phyloP scores from a whole-genome alignment of 805 yeast species.

The Hanseniaspora guilliermondii region DNA sequence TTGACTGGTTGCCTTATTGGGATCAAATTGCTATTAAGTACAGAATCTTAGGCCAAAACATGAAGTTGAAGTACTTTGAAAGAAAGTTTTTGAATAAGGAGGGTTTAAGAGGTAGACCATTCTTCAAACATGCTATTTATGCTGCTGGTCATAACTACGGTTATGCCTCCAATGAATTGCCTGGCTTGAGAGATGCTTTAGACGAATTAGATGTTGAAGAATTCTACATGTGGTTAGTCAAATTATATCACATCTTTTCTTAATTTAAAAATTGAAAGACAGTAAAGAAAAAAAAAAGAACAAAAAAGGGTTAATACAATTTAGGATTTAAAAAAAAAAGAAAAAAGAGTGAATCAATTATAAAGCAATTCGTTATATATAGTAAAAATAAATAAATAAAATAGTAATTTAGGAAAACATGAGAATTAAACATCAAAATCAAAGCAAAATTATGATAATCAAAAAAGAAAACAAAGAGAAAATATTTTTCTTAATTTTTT shows the following conservation, averaged over 20 bases:
- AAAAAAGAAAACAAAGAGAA: neutral
- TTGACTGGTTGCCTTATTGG: constrained; percentile 26
- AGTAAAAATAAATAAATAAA: neutral
- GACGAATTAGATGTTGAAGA: constrained; percentile 35
- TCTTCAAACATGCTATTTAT: constrained; percentile 44
- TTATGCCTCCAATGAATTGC: constrained; percentile 41
- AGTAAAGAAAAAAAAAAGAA: neutral
- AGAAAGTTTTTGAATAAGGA: constrained; percentile 33
- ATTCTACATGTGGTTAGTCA: constrained; percentile 25
- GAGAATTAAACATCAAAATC: no score
- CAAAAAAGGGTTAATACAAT: no score
- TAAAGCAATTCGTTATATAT: neutral
- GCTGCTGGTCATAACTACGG: constrained; percentile 48
- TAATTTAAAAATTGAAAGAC: neutral
- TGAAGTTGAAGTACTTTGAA: constrained; percentile 32
- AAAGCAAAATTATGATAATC: neutral
- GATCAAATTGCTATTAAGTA: constrained; percentile 22
- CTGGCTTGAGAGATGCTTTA: constrained; percentile 41
- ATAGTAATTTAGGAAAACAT: no score
- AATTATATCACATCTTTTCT: constrained; percentile 15
- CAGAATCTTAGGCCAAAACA: constrained; percentile 26
- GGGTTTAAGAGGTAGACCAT: constrained; percentile 37
- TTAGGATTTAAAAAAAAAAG: no score
- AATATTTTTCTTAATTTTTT: neutral
- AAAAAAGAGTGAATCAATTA: neutral